Base-by-base conservation (phyloP, 305 asterid genomes). In the Ajuga reptans region DNA sequence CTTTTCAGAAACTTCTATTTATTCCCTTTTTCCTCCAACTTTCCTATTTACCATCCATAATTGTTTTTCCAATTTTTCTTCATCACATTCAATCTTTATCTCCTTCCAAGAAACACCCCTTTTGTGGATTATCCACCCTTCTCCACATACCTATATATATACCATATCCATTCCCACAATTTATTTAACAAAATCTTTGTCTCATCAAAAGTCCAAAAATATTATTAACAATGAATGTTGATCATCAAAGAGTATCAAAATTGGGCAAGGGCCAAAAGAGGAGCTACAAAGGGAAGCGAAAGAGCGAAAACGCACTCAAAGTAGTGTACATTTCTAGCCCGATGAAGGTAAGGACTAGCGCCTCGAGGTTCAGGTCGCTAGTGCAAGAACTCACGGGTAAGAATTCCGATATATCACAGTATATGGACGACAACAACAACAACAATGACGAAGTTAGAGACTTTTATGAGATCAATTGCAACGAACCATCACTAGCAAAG, bases 261-360 rank as follows among this genome's bases (percentile, higher is more conserved):
- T 3, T 41, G 31, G 56, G 3, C 16, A 53, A 51, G 37, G n/a
- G 51, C 6, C 17, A 4, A 5, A 37, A 17, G 17, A 77, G 61
- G 64, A 17, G 56, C 60, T 53, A 65, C 70, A 74, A 78, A 33
- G 79, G 74, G 64, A 77, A 54, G 65, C 64, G 67, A 31, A 65
- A 73, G 45, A 63, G 34, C 31, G 56, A 21, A 1, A 21, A 49
- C 51, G 70, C 74, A 0, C 78, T 88, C 5, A 90, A 86, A 79
- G 94, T 90, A 1, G 93, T 86, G 51, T 88, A 90, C 84, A 90
- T 90, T 74, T 90, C 97, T 6, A 88, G 84, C 46, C 97, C 97
- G 0, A 86, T 90, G 97, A 88, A 84, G 82, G 97, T 90, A 27
- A 84, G 79, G 78, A 86, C 97, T 0, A 88, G 91, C 39, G 90